A percentile compares a stretch with the other conserved stretches of the same genome.
Evolutionary conservation across 2,329 filamentous ascomycete genomes (phyloP).

Genomic region (Stromatinia cepivora): DNA sequence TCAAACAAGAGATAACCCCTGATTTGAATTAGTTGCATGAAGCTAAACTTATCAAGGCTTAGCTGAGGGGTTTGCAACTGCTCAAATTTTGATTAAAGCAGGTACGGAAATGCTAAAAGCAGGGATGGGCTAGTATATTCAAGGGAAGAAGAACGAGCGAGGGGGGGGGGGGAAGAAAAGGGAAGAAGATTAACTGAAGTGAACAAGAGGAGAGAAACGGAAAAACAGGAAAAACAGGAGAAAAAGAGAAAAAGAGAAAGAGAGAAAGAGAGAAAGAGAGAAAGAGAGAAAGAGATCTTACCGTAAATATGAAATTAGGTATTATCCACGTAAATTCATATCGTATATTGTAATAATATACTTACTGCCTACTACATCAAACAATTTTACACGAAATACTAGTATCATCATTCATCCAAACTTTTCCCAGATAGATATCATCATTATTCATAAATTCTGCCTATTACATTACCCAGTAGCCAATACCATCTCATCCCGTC

Average conservation of each 20-base stretch:
- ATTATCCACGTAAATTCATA: background rate
- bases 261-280: too few relatives aligned
- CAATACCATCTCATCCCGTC: background rate
- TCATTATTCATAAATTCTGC: background rate
- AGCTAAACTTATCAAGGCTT: background rate
- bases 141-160: background rate
- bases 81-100: conserved; percentile 15
- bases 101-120: conserved; percentile 1
- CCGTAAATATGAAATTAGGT: background rate
- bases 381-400: too few relatives aligned
- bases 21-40: background rate
- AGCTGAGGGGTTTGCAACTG: background rate
- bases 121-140: background rate
- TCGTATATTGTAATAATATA: background rate
- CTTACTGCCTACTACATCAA: too few relatives aligned
- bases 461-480: background rate
- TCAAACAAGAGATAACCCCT: conserved; percentile 16
- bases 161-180: background rate
- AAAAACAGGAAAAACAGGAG: background rate
- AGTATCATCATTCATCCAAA: too few relatives aligned
- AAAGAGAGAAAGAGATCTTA: background rate
- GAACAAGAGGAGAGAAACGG: background rate
- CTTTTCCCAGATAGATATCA: too few relatives aligned
- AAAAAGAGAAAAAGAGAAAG: background rate
- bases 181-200: background rate